Base-by-base conservation (phyloP, 106 monocot species). In the Phalaenopsis equestris region DNA sequence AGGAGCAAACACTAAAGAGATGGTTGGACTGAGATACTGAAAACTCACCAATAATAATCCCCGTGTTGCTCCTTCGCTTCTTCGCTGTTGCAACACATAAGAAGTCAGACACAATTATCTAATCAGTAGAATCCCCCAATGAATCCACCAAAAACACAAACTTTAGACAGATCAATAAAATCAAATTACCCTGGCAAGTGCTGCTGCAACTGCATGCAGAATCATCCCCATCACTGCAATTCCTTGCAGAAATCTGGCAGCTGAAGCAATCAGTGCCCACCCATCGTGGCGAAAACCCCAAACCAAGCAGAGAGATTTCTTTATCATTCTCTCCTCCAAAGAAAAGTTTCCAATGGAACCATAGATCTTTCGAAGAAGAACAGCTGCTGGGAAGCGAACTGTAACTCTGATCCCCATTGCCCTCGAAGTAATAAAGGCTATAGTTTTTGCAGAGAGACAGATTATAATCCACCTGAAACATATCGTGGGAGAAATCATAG, bases 341-440 rank as follows among this genome's bases (percentile, higher is more conserved):
- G 0, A 37, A 79, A 21, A 79, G 67, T 45, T 67, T 67, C 79
- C 79, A 79, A 46, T 79, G n/a, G 43, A 79, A 79, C 79, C 79
- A 79, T 3, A 79, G 39, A 65, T 67, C 79, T 23, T 67, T 19
- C 45, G 41, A 41, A 45, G 43, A 41, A 52, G 42, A 67, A 21
- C 79, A 79, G 79, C 23, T n/a, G 3, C 65, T 43, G 10, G 79
- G 65, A 24, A 65, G 30, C 6, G 23, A 41, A 11, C 65, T 24
- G 36, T 9, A 45, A 16, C 46, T 61, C 24, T 24, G 67, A 21
- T 42, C 57, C 2, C 64, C 67, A 18, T 3, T 12, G 14, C 41
- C 23, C 18, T 41, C 42, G 43, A 55, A 79, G 64, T 79, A 79
- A 24, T n/a, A 67, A 21, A 79, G 79, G n/a, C 45, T 79, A 16